Evolutionary conservation across 1,139 yeast species (phyloP), one percentile per base, ranked within the genome.

Genomic region (Hansenula lynferdii): DNA sequence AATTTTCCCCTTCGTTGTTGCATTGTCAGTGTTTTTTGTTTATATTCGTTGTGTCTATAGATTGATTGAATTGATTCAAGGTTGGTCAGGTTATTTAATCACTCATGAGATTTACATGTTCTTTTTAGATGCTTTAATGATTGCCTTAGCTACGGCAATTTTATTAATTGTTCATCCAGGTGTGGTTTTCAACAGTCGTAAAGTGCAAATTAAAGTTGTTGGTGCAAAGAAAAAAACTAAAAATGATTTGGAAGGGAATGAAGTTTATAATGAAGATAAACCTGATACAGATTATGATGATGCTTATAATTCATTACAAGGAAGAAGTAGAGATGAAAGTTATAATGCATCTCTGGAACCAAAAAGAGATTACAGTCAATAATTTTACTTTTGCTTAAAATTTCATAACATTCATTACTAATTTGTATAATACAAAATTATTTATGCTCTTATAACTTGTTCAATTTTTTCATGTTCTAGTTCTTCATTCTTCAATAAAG

Each of bases 21-120:
- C 80, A 0, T 38, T 64, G 8, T 67, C 84, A 0, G 80, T 82
- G 6, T 21, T 79, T 15, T 70, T 73, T 12, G 68, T 86, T 31
- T 81, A 75, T 51, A 70, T 77, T 38, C 75, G 96, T 58, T 83
- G 92, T 57, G 67, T 82, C 28, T 87, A 85, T 60, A 73, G 96
- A 60, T 76, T 85, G 41, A 77, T 77, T 18, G 96, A 87, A 60
- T 70, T 87, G 44, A 67, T 80, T 6, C 75, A 80, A 51, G 96
- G 96, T n/a, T 86, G 86, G 75, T 38, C 51, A 6, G 94, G 95
- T 0, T 71, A 69, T 46, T 65, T 87, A 46, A 79, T 85, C 42
- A 60, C 64, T 3, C 78, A 78, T 49, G 96, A 89, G 60, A 72
- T 70, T 23, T 85, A 71, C 58, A 70, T 89, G 47, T 70, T 87